Conservation (phyloP, 768 basidiomycete genomes). For the Leucocoprinus leucothites region DNA sequence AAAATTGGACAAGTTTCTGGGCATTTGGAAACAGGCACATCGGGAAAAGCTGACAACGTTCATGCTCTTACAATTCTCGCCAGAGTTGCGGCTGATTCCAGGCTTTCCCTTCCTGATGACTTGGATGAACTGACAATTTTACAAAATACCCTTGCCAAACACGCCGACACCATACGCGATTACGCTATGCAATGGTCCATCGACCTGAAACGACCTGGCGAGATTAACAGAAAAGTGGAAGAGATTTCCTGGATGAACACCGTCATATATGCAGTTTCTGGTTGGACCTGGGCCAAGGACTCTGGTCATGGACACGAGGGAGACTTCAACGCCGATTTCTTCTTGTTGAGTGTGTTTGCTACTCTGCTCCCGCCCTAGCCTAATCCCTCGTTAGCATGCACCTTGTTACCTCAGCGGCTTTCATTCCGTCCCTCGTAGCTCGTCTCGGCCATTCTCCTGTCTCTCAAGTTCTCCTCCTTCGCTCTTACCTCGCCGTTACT, state of each 20-base stretch:
- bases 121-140: conserved; percentile 23
- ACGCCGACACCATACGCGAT: conserved; percentile 36
- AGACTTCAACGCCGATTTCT: conserved; percentile 57
- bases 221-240: conserved; percentile 51
- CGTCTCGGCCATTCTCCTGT: conserved; percentile 27
- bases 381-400: conserved; percentile 44
- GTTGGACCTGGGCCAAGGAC: conserved; percentile 36
- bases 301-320: conserved; percentile 20
- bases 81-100: conserved; percentile 49
- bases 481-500: conserved; percentile 50
- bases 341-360: conserved; percentile 29
- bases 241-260: conserved; percentile 57
- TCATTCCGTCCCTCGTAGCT: conserved; percentile 50
- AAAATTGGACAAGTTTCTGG: conserved; percentile 3
- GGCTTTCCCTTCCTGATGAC: conserved; percentile 24
- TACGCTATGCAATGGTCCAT: conserved; percentile 45
- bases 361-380: not conserved
- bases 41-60: conserved; percentile 15
- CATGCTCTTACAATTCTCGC: conserved; percentile 54
- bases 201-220: conserved; percentile 30
- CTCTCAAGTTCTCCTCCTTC: conserved; percentile 52
- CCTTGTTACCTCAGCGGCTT: conserved; percentile 62
- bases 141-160: conserved; percentile 28
- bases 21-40: not conserved
- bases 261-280: conserved; percentile 56